phyloP scores from a whole-genome alignment of 495 filamentous ascomycete species.

The Tuber aestivum region DNA sequence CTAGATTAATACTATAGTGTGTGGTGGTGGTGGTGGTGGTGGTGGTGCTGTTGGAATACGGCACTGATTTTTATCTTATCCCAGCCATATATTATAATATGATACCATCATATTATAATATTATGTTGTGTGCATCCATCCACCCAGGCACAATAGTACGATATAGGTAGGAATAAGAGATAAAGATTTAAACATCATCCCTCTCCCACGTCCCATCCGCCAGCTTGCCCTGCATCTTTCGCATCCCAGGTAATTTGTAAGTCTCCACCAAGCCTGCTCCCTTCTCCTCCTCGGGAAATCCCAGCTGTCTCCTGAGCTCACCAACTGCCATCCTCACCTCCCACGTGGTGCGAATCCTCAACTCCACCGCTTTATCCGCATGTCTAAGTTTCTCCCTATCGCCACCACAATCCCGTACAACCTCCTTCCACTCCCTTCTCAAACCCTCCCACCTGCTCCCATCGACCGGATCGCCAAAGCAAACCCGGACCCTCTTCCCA shows the following conservation, averaged over 20 bases:
- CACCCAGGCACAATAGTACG: not conserved
- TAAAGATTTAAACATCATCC: conserved; percentile 43
- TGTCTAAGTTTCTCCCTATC: conserved; percentile 56
- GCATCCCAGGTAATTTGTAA: conserved; percentile 53
- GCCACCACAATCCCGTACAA: conserved; percentile 1
- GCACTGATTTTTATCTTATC: not conserved
- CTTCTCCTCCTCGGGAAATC: conserved; percentile 72
- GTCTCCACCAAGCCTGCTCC: conserved; percentile 60
- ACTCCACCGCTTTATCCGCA: conserved; percentile 63
- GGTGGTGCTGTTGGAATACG: too few relatives aligned
- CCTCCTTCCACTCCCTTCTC: conserved; percentile 24
- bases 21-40: not conserved
- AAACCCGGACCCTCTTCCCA: conserved; percentile 64
- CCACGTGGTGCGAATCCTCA: conserved; percentile 76
- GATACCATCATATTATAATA: too few relatives aligned
- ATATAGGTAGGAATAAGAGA: conserved; percentile 37
- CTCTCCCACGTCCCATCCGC: conserved; percentile 58
- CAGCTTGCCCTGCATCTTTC: conserved; percentile 55
- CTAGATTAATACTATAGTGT: not conserved
- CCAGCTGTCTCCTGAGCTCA: conserved; percentile 63
- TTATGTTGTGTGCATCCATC: not conserved
- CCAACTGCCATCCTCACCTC: conserved; percentile 72
- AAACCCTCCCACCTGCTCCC: conserved; percentile 28
- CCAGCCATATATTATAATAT: conserved; percentile 3
- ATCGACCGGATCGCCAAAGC: conserved; percentile 64